These are phyloP conservation scores for Botryotinia convoluta DNA, from an alignment of 2,329 filamentous ascomycete species.

Conservation along the genomic window DNA sequence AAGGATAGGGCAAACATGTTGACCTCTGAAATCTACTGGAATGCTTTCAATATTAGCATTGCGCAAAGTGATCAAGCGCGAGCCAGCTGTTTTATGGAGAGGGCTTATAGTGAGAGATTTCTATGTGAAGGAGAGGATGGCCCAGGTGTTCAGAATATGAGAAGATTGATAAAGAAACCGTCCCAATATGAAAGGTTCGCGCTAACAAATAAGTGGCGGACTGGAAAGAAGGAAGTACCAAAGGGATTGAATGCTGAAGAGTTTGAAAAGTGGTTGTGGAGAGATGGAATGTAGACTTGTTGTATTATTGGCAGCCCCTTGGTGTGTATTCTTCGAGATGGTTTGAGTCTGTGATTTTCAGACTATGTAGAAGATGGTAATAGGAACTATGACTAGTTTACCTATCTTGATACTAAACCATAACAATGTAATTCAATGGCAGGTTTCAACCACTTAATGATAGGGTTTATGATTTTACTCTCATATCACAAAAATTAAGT, in stretches of 20 bases:
- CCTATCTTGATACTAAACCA: background rate
- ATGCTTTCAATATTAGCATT: slow-evolving; percentile 44
- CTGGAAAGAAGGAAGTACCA: slow-evolving; percentile 9
- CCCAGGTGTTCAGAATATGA: slow-evolving; percentile 31
- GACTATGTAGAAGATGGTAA: background rate
- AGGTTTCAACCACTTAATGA: background rate
- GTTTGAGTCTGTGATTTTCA: background rate
- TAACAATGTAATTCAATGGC: background rate
- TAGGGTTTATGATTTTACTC: background rate
- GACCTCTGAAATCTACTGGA: slow-evolving; percentile 41
- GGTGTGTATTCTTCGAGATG: background rate
- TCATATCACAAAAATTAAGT: background rate
- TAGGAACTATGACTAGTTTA: background rate
- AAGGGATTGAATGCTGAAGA: slow-evolving; percentile 11
- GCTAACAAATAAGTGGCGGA: slow-evolving; percentile 18
- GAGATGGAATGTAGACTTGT: slow-evolving; percentile 4
- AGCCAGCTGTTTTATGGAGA: slow-evolving; percentile 42
- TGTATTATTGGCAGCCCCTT: background rate
- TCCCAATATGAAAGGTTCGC: slow-evolving; percentile 16
- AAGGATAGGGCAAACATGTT: slow-evolving; percentile 20
- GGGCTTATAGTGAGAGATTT: slow-evolving; percentile 37
- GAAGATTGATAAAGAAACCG: slow-evolving; percentile 14
- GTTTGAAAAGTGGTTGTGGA: slow-evolving; percentile 26
- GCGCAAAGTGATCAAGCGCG: slow-evolving; percentile 44
- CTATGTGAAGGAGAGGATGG: slow-evolving; percentile 41